Evolutionary conservation across 179 eudicot species (phyloP), one percentile per base, ranked within the genome.

Genomic region (Sideroxylon spinosum): DNA sequence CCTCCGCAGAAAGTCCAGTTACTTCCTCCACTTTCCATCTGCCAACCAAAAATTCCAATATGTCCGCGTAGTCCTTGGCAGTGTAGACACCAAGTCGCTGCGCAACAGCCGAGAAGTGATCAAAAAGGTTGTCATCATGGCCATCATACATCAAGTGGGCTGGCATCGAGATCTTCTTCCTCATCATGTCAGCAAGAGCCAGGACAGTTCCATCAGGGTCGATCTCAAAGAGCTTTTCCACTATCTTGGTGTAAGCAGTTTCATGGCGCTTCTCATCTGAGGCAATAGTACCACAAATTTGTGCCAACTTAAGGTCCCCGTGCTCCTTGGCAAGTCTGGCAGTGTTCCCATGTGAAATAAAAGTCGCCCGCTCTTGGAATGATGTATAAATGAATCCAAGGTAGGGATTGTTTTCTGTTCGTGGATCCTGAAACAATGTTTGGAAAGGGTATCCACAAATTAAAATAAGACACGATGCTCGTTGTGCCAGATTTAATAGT

Each of bases 181-280:
- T 82, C 84, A 82, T 82, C 84, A 82, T 82, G 80, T 82, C 84
- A n/a, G 78, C 81, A 9, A 82, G 71, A 22, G 84, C 68, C 6
- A 82, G 78, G 26, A 82, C 59, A 11, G 84, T 82, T 3, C 65
- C 84, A 50, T 82, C 81, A 6, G 84, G 84, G 50, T 82, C 84
- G 0, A 82, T 78, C 75, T 82, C 84, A 56, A 82, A 78, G n/a
- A 78, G 81, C 81, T 82, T 82, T 64, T 82, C 81, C n/a, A 82
- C 84, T 22, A 82, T 74, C 81, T 82, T 82, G 37, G 78, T 78
- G 78, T 82, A 82, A 57, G 84, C 84, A 19, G 76, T 78, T 49
- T 82, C 84, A 48, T 82, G 84, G 49, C 83, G 83, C 73, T 77
- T 81, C 77, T 81, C 83, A 13, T 81, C 83, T 61, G 83, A 57